These are phyloP conservation scores for Populus alba DNA, from an alignment of 345 rosid species.

Conservation along the genomic window DNA sequence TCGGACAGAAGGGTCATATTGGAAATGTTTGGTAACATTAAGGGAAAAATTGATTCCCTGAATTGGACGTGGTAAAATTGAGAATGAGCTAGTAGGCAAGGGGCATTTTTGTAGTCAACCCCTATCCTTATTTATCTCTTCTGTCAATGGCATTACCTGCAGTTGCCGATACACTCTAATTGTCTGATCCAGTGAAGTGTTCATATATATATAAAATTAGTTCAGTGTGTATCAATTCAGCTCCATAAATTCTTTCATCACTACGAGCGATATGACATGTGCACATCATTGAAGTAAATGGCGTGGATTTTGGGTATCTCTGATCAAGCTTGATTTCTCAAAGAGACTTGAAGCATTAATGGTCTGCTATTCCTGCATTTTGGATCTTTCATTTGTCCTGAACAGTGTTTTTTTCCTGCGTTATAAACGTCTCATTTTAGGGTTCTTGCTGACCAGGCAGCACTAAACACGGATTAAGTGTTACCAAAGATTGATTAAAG, in stretches of 20 bases:
- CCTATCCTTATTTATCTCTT: no score
- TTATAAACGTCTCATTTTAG: neutral
- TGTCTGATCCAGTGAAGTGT: neutral
- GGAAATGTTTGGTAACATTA: neutral
- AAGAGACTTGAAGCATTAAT: neutral
- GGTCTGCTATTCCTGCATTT: neutral
- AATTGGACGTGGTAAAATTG: neutral
- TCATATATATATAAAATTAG: neutral
- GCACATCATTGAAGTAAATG: neutral
- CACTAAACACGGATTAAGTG: neutral
- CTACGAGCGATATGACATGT: neutral
- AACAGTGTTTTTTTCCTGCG: neutral
- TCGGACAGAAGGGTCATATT: neutral
- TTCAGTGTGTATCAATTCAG: neutral
- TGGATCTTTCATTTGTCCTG: neutral
- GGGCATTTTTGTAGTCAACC: neutral
- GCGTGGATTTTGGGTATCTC: neutral
- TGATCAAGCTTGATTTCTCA: neutral
- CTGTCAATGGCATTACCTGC: neutral
- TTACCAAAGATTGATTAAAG: neutral
- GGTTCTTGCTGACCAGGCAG: neutral
- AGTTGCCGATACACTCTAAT: neutral
- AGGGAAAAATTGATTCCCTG: neutral
- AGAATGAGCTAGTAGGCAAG: neutral
- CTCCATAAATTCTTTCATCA: neutral